Base-by-base conservation (phyloP, 257 asterid species). In the Oldenlandia corymbosa region DNA sequence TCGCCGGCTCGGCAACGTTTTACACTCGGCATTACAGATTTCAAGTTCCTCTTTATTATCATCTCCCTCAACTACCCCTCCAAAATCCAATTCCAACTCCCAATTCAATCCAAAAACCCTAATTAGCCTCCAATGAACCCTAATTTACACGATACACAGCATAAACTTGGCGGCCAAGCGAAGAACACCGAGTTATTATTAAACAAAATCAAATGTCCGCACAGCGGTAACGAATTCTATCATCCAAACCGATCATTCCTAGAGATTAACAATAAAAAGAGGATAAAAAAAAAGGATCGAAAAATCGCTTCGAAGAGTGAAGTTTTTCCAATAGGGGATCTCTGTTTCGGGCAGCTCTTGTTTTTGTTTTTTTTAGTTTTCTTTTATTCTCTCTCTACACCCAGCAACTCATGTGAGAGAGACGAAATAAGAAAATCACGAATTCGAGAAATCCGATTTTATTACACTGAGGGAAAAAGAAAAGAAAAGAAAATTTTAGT, bases 11-110 rank as follows among this genome's bases (percentile, higher is more conserved):
- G 84, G 77, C 91, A 81, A 52, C 99, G 87, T 78, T 90, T 90
- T 82, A 85, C 67, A 76, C 67, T 81, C 88, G 97, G 96, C 97
- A 93, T 87, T 90, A 85, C 99, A 68, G 91, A 77, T 87, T 93
- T 90, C 83, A 88, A 79, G 79, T 81, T 87, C 79, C 75, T 86
- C 89, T 89, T 87, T 17, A 93, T 90, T 59, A 93, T 93, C 97
- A 92, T 91, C 81, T 52, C 74, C 65, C 12, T 30, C 56, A 10
- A 3, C 58, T 4, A 21, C 55, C 47, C 17, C 53, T 36, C 48
- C 48, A 54, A 57, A 10, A 27, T 45, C 68, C 34, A 68, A 64
- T 42, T 68, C 66, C 18, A 36, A 34, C 56, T 36, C 54, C 65
- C 66, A 73, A 66, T 58, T 28, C 41, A 30, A 36, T 31, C 42